A percentile compares a stretch with the other conserved stretches of the same genome.
These are phyloP conservation scores for Sugiyamaella floridensis DNA, from an alignment of 805 yeast genomes.

Conservation along the genomic window DNA sequence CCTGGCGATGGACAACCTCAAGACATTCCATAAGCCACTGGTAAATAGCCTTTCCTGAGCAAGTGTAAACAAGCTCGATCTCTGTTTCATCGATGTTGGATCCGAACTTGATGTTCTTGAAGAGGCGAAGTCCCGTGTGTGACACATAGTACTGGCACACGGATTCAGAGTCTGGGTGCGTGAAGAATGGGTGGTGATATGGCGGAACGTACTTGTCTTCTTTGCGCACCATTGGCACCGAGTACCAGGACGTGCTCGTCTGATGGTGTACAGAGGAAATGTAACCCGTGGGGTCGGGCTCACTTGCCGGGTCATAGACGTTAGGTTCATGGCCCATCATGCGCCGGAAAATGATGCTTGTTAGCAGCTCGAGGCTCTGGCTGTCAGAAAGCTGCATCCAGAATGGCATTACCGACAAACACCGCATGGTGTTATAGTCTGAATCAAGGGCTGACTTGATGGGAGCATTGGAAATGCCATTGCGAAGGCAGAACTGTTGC, in stretches of 20 bases:
- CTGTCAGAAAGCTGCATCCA: background rate
- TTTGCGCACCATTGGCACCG: background rate
- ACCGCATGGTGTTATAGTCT: conserved; percentile 60
- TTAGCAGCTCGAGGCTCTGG: conserved; percentile 45
- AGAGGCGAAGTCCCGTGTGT: conserved; percentile 55
- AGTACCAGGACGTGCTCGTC: background rate
- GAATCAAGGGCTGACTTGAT: conserved; percentile 48
- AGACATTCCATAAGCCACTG: conserved; percentile 94
- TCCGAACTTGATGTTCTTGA: conserved; percentile 36
- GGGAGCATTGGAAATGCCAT: conserved; percentile 41
- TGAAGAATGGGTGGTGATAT: conserved; percentile 66
- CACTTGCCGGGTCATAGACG: conserved; percentile 54
- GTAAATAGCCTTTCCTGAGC: conserved; percentile 69
- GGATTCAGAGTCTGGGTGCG: conserved; percentile 84
- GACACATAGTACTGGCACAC: conserved; percentile 74
- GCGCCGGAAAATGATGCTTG: conserved; percentile 54
- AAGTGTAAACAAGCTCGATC: conserved; percentile 37
- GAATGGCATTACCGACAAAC: conserved; percentile 32
- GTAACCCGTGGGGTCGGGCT: conserved; percentile 37
- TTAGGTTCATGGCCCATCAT: conserved; percentile 65
- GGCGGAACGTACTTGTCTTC: conserved; percentile 35
- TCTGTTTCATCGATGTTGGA: background rate
- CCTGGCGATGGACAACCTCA: conserved; percentile 43
- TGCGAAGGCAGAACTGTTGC: conserved; percentile 48
- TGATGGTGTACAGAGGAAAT: conserved; percentile 5